Evolutionary conservation across 257 asterid genomes (phyloP).

Genomic region (Ilex asprella): DNA sequence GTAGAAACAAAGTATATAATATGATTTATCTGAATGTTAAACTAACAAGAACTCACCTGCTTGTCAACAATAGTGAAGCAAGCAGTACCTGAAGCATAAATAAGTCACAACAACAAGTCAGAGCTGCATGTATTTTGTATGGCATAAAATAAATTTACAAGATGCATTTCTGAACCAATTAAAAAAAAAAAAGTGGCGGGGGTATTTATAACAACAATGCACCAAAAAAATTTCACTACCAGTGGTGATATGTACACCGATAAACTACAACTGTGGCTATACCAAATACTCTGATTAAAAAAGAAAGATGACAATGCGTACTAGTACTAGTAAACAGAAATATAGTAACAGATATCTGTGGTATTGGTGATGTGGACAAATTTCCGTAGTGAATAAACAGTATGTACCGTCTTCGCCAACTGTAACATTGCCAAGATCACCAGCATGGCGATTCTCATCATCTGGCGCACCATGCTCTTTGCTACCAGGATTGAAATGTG

Average conservation of each 20-base stretch:
- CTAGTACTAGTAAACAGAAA: too few species aligned
- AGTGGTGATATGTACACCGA: too few species aligned
- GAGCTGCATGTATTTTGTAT: not conserved
- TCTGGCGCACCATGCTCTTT: conserved; percentile 90
- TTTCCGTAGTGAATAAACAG: not conserved
- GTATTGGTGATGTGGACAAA: not conserved
- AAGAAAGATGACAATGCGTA: too few species aligned
- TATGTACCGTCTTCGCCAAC: conserved; percentile 73
- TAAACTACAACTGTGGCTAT: too few species aligned
- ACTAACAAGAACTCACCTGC: conserved; percentile 38
- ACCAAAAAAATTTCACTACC: too few species aligned
- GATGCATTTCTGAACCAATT: not conserved
- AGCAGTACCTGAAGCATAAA: conserved; percentile 53
- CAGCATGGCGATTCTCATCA: conserved; percentile 91
- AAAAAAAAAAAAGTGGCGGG: not conserved
- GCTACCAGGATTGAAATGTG: conserved; percentile 83
- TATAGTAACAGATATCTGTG: too few species aligned
- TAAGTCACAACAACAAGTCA: not conserved
- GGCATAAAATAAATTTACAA: not conserved
- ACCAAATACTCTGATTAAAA: too few species aligned
- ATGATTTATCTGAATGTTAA: not conserved
- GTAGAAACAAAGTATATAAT: not conserved
- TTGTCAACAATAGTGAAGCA: conserved; percentile 58
- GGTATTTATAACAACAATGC: not conserved
- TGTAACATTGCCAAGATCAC: conserved; percentile 92